Evolutionary conservation across 192 early-diverging fungal species (phyloP).

Genomic region (Mortierella hygrophila): DNA sequence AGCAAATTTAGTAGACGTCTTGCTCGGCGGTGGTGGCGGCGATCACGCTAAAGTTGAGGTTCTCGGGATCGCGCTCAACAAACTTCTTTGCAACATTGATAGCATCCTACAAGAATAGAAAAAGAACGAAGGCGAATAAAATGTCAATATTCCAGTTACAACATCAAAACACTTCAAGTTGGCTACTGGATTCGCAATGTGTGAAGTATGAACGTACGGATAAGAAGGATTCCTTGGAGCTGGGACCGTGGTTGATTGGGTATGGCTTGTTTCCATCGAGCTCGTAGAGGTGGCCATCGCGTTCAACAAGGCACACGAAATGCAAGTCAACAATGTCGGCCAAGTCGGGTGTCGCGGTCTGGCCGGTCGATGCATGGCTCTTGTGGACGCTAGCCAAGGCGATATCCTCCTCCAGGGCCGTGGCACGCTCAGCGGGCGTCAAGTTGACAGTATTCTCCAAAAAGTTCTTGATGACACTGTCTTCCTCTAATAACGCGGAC

Average conservation of each 20-base stretch:
- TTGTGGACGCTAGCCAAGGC: constrained; percentile 70
- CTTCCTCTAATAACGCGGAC: constrained; percentile 45
- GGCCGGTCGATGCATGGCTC: constrained; percentile 68
- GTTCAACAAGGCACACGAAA: constrained; percentile 87
- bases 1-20: constrained; percentile 10
- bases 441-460: constrained; percentile 70
- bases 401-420: constrained; percentile 73
- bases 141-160: not conserved
- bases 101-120: constrained; percentile 56
- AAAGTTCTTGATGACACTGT: constrained; percentile 74
- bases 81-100: constrained; percentile 73
- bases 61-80: constrained; percentile 75
- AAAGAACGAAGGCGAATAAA: not conserved
- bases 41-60: constrained; percentile 75
- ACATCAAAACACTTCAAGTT: not conserved
- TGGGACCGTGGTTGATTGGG: constrained; percentile 88
- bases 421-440: constrained; percentile 81
- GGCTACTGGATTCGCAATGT: too few relatives aligned
- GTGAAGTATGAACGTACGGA: constrained; percentile 45
- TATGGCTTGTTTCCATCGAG: constrained; percentile 86
- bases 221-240: constrained; percentile 65
- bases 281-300: constrained; percentile 86
- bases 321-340: constrained; percentile 87
- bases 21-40: constrained; percentile 60
- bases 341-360: constrained; percentile 78